Percentiles rank a stretch among this genome's conserved stretches.
Evolutionary conservation across 108 stramenopile species (phyloP).

Genomic region (Skeletonema potamos): DNA sequence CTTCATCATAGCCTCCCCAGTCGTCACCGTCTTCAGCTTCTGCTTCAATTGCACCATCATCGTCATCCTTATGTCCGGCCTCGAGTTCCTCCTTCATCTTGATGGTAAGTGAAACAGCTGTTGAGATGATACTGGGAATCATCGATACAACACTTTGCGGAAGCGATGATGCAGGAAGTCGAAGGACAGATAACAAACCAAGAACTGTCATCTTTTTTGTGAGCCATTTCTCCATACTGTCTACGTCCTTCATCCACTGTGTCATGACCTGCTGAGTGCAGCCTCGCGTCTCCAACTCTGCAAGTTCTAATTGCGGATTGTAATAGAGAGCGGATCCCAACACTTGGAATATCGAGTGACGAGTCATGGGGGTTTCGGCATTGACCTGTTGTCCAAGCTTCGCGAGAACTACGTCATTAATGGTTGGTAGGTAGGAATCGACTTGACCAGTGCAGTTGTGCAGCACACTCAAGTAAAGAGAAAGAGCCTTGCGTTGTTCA

Average conservation of each 20-base stretch:
- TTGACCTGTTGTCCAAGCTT: conserved; percentile 87
- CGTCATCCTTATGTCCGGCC: conserved; percentile 48
- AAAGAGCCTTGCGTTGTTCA: conserved; percentile 84
- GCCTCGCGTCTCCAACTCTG: conserved; percentile 86
- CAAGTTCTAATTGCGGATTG: conserved; percentile 80
- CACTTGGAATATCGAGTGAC: conserved; percentile 83
- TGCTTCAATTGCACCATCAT: conserved; percentile 48
- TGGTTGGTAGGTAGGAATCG: conserved; percentile 77
- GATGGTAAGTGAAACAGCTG: conserved; percentile 53
- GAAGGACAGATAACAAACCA: conserved; percentile 69
- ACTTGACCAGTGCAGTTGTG: conserved; percentile 89
- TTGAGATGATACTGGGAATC: conserved; percentile 73
- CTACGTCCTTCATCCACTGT: conserved; percentile 79
- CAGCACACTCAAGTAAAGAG: conserved; percentile 87
- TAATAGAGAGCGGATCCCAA: conserved; percentile 87
- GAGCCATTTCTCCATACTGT: conserved; percentile 65
- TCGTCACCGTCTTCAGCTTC: conserved; percentile 60
- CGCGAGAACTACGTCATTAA: conserved; percentile 78
- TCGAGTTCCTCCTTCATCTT: conserved; percentile 77
- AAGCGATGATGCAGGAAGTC: conserved; percentile 62
- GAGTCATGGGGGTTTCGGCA: conserved; percentile 64
- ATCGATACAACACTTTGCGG: conserved; percentile 59
- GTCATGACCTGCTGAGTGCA: conserved; percentile 81
- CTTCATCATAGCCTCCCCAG: conserved; percentile 78
- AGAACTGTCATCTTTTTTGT: conserved; percentile 82